Conservation (phyloP, 1,139 yeast genomes). For the Pichia sp. region DNA sequence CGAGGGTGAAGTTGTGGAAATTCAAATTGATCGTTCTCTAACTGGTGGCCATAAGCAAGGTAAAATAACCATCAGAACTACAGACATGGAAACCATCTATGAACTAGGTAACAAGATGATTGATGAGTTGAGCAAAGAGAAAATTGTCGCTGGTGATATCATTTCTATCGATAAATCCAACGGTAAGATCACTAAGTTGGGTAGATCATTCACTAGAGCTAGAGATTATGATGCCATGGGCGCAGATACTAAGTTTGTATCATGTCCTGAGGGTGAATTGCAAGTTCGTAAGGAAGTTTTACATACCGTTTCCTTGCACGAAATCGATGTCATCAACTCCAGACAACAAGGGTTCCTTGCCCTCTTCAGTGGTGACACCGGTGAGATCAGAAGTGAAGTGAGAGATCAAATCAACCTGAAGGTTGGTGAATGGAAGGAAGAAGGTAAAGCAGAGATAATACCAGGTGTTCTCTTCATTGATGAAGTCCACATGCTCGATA, state of each 20-base stretch:
- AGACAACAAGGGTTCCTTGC: conserved; percentile 98
- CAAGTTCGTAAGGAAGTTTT: conserved; percentile 94
- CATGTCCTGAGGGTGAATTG: conserved; percentile 98
- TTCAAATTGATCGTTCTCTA: conserved; percentile 91
- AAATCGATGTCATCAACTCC: conserved; percentile 95
- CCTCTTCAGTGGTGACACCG: conserved; percentile 93
- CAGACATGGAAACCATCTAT: conserved; percentile 98
- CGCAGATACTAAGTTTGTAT: conserved; percentile 94
- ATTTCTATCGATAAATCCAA: conserved; percentile 93
- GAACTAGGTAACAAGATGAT: conserved; percentile 98
- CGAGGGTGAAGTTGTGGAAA: conserved; percentile 98
- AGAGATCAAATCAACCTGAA: conserved; percentile 95
- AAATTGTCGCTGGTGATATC: conserved; percentile 96
- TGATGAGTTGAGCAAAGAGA: conserved; percentile 90
- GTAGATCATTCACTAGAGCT: conserved; percentile 92
- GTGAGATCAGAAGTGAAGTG: conserved; percentile 92
- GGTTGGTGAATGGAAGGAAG: conserved; percentile 99
- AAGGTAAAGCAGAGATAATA: conserved; percentile 96
- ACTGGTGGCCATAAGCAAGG: conserved; percentile 99
- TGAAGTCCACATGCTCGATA: conserved; percentile 98
- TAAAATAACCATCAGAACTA: conserved; percentile 91
- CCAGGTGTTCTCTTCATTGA: conserved; percentile 99
- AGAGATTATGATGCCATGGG: conserved; percentile 99
- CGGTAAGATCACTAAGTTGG: conserved; percentile 89
- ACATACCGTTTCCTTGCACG: conserved; percentile 94